These are phyloP conservation scores for Nakaseomyces sp. DNA, from an alignment of 1,139 yeast species.

Conservation along the genomic window DNA sequence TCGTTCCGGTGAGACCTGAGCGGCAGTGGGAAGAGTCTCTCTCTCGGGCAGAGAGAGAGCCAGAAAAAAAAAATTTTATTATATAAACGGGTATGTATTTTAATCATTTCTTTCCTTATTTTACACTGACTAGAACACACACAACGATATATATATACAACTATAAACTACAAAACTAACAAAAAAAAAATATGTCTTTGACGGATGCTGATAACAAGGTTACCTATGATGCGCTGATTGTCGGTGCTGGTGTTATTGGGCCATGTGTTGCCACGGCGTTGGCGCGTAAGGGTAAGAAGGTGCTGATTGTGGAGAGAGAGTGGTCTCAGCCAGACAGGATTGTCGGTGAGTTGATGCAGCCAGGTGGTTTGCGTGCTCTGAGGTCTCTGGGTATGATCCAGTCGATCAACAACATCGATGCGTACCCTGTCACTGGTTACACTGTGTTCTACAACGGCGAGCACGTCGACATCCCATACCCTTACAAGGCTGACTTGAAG, in stretches of 20 bases:
- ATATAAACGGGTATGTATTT: no score
- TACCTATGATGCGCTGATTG: constrained; percentile 36
- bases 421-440: constrained; percentile 72
- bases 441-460: constrained; percentile 59
- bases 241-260: constrained; percentile 96
- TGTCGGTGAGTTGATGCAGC: constrained; percentile 95
- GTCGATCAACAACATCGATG: constrained; percentile 74
- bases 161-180: background rate
- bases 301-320: constrained; percentile 70
- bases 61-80: no score
- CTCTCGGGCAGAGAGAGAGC: no score
- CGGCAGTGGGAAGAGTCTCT: no score
- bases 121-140: no score
- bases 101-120: no score
- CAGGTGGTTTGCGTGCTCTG: constrained; percentile 82
- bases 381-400: constrained; percentile 71
- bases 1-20: no score
- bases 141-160: background rate
- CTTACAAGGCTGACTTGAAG: constrained; percentile 48
- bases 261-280: constrained; percentile 86
- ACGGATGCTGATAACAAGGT: constrained; percentile 25
- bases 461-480: constrained; percentile 57
- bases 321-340: constrained; percentile 90
- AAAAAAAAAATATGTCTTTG: constrained; percentile 12
- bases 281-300: constrained; percentile 78